phyloP scores from a whole-genome alignment of 2,329 filamentous ascomycete species.

The Colletotrichum godetiae region DNA sequence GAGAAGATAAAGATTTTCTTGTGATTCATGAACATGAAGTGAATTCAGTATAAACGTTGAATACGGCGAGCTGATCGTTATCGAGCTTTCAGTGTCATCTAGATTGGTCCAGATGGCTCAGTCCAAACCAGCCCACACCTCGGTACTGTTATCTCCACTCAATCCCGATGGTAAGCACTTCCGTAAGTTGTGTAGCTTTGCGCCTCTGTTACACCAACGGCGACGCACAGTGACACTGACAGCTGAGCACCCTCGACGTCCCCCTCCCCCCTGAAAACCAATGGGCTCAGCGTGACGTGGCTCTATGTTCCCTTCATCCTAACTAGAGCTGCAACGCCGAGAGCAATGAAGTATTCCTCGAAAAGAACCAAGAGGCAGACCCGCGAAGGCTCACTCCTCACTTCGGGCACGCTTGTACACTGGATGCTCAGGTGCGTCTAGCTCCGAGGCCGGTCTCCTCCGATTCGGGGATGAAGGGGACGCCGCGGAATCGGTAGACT shows the following conservation, averaged over 20 bases:
- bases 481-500: neutral
- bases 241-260: neutral
- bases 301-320: neutral
- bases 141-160: neutral
- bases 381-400: conserved; percentile 19
- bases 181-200: neutral
- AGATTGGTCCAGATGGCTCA: neutral
- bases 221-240: neutral
- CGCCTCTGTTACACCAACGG: neutral
- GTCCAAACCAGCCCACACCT: neutral
- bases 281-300: neutral
- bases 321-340: neutral
- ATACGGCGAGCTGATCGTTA: neutral
- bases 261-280: neutral
- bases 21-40: neutral
- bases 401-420: conserved; percentile 39
- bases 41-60: neutral
- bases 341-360: neutral
- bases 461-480: neutral
- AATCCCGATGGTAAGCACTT: neutral
- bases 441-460: conserved; percentile 38
- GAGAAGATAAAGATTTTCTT: neutral
- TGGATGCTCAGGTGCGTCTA: conserved; percentile 33
- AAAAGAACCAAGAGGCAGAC: neutral
- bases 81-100: neutral